A percentile compares a stretch with the other conserved stretches of the same genome.
Evolutionary conservation across 1,284 basidiomycete species (phyloP).

Genomic region (Heterobasidion occidentale): DNA sequence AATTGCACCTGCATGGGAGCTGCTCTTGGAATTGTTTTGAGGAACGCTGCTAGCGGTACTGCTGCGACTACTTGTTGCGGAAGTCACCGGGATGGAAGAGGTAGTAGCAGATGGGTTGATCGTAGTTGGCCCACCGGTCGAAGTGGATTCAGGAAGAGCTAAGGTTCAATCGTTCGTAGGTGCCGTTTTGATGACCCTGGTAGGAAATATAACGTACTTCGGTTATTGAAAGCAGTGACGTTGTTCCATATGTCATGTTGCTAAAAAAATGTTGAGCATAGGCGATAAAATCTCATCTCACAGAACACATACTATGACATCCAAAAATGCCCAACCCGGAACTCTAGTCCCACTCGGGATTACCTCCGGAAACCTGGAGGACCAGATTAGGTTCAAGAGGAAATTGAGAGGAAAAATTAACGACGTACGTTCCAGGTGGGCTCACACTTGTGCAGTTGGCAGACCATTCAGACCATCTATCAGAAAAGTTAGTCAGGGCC

Average conservation of each 20-base stretch:
- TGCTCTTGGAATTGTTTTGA: not conserved
- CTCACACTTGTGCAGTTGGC: conserved; percentile 1
- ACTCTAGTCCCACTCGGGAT: conserved; percentile 6
- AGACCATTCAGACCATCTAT: conserved; percentile 8
- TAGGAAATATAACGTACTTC: not conserved
- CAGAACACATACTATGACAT: conserved; percentile 1
- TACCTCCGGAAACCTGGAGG: conserved; percentile 3
- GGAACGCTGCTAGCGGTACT: not conserved
- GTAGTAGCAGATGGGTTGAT: not conserved
- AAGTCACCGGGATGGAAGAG: not conserved
- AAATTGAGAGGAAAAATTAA: not conserved
- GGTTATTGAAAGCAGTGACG: not conserved
- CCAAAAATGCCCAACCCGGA: conserved; percentile 9
- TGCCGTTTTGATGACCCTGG: not conserved
- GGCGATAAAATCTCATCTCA: not conserved
- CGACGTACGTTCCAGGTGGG: conserved; percentile 5
- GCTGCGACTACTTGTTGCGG: not conserved
- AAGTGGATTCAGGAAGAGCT: not conserved
- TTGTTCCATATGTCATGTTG: conserved; percentile 3
- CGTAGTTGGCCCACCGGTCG: not conserved
- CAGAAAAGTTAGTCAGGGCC: not conserved
- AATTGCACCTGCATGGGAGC: conserved; percentile 19
- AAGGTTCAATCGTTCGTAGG: not conserved
- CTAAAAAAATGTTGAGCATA: not conserved
- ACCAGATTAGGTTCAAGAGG: not conserved